A percentile compares a stretch with the other conserved stretches of the same genome.
These are phyloP conservation scores for Myrica gale DNA, from an alignment of 306 rosid species.

Conservation along the genomic window DNA sequence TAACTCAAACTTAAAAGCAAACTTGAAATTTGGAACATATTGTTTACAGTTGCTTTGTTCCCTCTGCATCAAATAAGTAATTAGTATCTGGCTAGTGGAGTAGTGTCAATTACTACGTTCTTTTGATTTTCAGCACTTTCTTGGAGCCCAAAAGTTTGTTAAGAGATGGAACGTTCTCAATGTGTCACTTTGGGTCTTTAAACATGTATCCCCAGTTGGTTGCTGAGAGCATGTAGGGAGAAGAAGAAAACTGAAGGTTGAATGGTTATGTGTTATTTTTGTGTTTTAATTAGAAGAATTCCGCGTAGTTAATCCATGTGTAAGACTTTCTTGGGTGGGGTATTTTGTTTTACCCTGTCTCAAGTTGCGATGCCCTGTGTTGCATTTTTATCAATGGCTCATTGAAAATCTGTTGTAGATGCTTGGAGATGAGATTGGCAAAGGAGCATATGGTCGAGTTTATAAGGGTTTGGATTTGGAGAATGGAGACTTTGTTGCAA, in stretches of 20 bases:
- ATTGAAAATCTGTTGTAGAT: slow-evolving; percentile 51
- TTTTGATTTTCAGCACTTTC: neutral
- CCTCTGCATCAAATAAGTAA: neutral
- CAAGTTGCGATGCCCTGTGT: slow-evolving; percentile 1
- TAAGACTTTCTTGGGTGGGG: neutral
- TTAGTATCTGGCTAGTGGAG: neutral
- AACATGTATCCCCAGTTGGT: no score
- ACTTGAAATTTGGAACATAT: neutral
- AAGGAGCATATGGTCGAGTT: slow-evolving; percentile 98
- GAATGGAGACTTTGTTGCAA: slow-evolving; percentile 97
- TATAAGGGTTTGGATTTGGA: slow-evolving; percentile 97
- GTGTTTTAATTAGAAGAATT: neutral
- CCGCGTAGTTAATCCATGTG: neutral
- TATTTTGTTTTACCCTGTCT: neutral
- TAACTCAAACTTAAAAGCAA: no score
- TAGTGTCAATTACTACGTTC: neutral
- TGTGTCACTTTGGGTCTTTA: neutral
- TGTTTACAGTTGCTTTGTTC: neutral
- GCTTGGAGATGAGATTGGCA: slow-evolving; percentile 99
- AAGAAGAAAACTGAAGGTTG: no score
- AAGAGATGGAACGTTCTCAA: neutral
- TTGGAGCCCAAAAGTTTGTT: neutral
- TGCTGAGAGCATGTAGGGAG: no score
- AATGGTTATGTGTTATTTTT: neutral
- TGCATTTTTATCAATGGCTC: slow-evolving; percentile 11